Conservation (phyloP, 768 basidiomycete genomes). For the Leucocoprinus leucothites region DNA sequence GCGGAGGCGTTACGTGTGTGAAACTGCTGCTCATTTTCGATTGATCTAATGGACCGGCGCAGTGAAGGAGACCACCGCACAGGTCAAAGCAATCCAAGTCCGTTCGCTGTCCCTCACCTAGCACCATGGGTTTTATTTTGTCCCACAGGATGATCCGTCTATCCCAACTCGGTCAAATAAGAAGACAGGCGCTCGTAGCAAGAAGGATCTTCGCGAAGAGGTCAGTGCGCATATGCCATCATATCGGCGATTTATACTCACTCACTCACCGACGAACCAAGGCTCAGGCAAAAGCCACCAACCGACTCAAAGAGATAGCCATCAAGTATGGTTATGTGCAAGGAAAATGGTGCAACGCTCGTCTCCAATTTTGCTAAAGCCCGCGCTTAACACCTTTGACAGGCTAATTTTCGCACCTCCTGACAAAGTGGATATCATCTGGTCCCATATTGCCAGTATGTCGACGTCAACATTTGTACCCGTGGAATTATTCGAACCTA, state of each 20-base stretch:
- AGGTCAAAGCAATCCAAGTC: constrained; percentile 62
- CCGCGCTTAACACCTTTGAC: background rate
- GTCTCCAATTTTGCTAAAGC: background rate
- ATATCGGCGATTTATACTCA: background rate
- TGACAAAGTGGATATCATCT: constrained; percentile 62
- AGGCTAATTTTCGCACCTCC: constrained; percentile 68
- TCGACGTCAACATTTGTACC: background rate
- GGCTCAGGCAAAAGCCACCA: too few relatives aligned
- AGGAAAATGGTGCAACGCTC: constrained; percentile 61
- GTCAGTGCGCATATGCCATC: constrained; percentile 29
- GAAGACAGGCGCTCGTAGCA: constrained; percentile 69
- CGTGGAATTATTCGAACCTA: background rate
- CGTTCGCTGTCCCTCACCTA: constrained; percentile 3
- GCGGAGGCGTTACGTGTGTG: constrained; percentile 41
- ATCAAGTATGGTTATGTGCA: constrained; percentile 45
- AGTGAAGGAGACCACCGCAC: constrained; percentile 60
- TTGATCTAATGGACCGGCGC: background rate
- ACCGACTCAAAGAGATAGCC: constrained; percentile 60
- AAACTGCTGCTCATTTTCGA: background rate
- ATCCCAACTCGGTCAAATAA: constrained; percentile 69
- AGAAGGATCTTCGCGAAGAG: constrained; percentile 72
- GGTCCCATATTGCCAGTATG: constrained; percentile 61
- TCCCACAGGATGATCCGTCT: constrained; percentile 52
- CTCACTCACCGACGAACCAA: constrained; percentile 44
- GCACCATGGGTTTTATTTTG: background rate